Base-by-base conservation (phyloP, 768 basidiomycete species). In the Tricholoma terreum region DNA sequence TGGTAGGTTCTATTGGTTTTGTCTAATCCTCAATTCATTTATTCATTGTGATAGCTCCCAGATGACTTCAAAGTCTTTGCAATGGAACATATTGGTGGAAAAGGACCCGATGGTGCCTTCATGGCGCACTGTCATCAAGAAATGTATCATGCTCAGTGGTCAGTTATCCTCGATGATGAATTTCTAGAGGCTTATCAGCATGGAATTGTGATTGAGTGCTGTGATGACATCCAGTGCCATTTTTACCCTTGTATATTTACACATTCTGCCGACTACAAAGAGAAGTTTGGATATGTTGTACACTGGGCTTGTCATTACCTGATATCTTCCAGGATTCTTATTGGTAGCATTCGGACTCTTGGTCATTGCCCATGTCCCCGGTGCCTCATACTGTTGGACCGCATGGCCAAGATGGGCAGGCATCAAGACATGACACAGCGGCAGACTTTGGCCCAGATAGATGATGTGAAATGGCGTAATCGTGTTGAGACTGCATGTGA, bases 201-300 rank as follows among this genome's bases (percentile, higher is more conserved):
- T 38, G 64, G 69, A 0, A 43, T 67, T 34, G 11, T 35, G 12
- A 35, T 52, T n/a, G 27, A 52, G 24, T 52, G 31, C 14, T 31
- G 35, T 35, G 50, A 52, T 19, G 14, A 12, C 12, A 35, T 52
- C 50, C 15, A 9, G 8, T 7, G 3, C 21, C 22, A 5, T 24
- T 49, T 33, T 19, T 27, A 27, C 22, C 31, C 46, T 27, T 19
- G 6, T 12, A 24, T 27, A 12, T 49, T 24, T 27, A 49, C 31
- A 14, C 17, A 70, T 50, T 63, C 67, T 0, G 69, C 69, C 11
- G 69, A 69, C 52, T 69, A 69, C 57, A 65, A 67, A 45, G 68
- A 69, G 48, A 69, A 69, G 62, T 27, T 27, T 3, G 24, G 24
- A 27, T 27, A 27, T 27, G 2, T 27, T 27, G 6, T 27, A 27